Percentiles rank a stretch among this genome's conserved stretches.
Evolutionary conservation across 2,329 filamentous ascomycete species (phyloP).

Genomic region (Aureobasidium lini): DNA sequence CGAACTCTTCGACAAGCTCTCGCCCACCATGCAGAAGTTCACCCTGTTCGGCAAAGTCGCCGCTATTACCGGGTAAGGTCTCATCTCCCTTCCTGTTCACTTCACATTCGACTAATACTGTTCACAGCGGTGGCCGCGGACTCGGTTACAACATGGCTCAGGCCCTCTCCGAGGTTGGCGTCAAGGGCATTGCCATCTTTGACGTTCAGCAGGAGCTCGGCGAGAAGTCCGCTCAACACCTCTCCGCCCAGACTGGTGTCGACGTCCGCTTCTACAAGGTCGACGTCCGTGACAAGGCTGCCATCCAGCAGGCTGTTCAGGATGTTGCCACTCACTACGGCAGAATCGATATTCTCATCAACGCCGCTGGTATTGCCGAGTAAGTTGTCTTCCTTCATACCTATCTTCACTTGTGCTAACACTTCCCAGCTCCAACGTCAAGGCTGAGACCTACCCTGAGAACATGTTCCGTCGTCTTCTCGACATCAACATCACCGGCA

Average conservation of each 20-base stretch:
- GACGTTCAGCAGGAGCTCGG: slow-evolving; percentile 71
- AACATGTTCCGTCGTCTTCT: slow-evolving; percentile 67
- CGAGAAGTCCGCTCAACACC: slow-evolving; percentile 59
- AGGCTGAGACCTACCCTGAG: slow-evolving; percentile 66
- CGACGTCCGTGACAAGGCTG: slow-evolving; percentile 64
- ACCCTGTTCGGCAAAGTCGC: slow-evolving; percentile 63
- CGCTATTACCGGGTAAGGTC: slow-evolving; percentile 59
- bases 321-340: slow-evolving; percentile 61
- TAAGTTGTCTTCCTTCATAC: slow-evolving; percentile 28
- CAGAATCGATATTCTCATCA: slow-evolving; percentile 66
- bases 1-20: slow-evolving; percentile 44
- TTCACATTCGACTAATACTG: slow-evolving; percentile 23
- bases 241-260: slow-evolving; percentile 64
- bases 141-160: slow-evolving; percentile 74
- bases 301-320: slow-evolving; percentile 62
- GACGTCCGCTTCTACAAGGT: slow-evolving; percentile 72
- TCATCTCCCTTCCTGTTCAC: background rate
- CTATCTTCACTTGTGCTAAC: background rate
- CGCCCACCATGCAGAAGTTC: slow-evolving; percentile 62
- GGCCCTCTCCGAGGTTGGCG: slow-evolving; percentile 67
- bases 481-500: slow-evolving; percentile 75
- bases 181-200: slow-evolving; percentile 66
- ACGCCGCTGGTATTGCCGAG: slow-evolving; percentile 73
- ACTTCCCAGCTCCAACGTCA: slow-evolving; percentile 60
- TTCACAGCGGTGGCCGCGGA: slow-evolving; percentile 60